Conservation (phyloP, 1,284 basidiomycete genomes). For the Cutaneotrichosporon sp. region DNA sequence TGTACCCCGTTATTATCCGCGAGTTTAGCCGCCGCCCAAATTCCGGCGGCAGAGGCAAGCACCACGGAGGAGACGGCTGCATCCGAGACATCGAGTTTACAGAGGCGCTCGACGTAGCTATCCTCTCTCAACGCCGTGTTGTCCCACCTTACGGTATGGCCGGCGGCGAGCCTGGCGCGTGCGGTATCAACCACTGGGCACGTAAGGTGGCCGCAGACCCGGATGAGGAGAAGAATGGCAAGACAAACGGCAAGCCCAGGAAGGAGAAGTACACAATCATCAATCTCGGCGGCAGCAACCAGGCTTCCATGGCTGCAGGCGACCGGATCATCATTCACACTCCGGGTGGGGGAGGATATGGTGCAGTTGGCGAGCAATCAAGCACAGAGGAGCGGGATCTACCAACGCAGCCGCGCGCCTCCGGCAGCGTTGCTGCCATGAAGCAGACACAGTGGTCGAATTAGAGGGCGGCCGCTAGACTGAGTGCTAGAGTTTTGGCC, state of each 20-base stretch:
- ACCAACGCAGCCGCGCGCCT: not conserved
- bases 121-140: constrained; percentile 67
- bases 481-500: too few relatives aligned
- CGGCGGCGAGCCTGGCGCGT: constrained; percentile 69
- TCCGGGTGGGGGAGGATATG: constrained; percentile 81
- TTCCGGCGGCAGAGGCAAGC: constrained; percentile 67
- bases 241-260: constrained; percentile 1
- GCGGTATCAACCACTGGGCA: constrained; percentile 81
- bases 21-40: constrained; percentile 69
- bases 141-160: constrained; percentile 84
- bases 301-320: constrained; percentile 77
- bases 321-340: constrained; percentile 79
- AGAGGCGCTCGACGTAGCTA: constrained; percentile 80
- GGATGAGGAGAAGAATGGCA: constrained; percentile 5
- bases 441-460: constrained; percentile 3
- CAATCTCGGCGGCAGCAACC: constrained; percentile 87
- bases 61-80: constrained; percentile 81
- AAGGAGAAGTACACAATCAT: constrained; percentile 56
- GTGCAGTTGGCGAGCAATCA: constrained; percentile 2
- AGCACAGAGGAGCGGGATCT: not conserved
- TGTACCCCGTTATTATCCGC: constrained; percentile 79
- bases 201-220: not conserved
- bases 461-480: too few relatives aligned
- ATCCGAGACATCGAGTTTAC: constrained; percentile 80
- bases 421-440: not conserved